These are phyloP conservation scores for Veloboletus limbatus DNA, from an alignment of 1,284 basidiomycete species.

Conservation along the genomic window DNA sequence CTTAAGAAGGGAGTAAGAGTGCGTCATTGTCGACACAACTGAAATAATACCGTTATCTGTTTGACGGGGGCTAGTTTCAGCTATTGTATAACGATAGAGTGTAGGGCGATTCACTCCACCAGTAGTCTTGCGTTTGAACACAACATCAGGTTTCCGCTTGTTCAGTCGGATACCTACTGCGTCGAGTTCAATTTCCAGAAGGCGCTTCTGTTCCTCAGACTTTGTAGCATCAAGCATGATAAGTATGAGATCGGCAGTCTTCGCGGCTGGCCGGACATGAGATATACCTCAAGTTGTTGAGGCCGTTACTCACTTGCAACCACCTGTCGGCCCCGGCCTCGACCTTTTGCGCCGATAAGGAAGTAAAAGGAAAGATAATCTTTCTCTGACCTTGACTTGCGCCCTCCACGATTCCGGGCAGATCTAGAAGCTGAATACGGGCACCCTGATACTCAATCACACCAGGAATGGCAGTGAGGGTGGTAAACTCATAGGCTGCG, in stretches of 20 bases:
- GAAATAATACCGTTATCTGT: slow-evolving; percentile 30
- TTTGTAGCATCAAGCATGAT: slow-evolving; percentile 98
- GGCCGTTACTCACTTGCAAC: slow-evolving; percentile 62
- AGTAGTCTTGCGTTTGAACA: slow-evolving; percentile 83
- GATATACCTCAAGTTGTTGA: slow-evolving; percentile 1
- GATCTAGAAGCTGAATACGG: slow-evolving; percentile 89
- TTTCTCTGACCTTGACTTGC: slow-evolving; percentile 69
- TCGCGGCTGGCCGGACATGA: slow-evolving; percentile 58
- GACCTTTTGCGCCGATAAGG: slow-evolving; percentile 44
- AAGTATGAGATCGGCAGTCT: slow-evolving; percentile 94
- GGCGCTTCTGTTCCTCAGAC: slow-evolving; percentile 84
- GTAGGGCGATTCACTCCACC: slow-evolving; percentile 70
- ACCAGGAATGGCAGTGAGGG: slow-evolving; percentile 91
- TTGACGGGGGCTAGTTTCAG: not conserved
- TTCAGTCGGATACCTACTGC: slow-evolving; percentile 96
- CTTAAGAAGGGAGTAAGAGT: slow-evolving; percentile 39
- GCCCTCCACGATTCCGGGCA: slow-evolving; percentile 97
- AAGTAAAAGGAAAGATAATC: not conserved
- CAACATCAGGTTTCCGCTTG: slow-evolving; percentile 83
- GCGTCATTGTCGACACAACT: not conserved
- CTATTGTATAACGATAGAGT: not conserved
- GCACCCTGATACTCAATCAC: slow-evolving; percentile 94
- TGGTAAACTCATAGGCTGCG: slow-evolving; percentile 96
- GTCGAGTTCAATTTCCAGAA: slow-evolving; percentile 92
- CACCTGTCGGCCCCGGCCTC: slow-evolving; percentile 94